Evolutionary conservation across 345 rosid genomes (phyloP), one percentile per base, ranked within the genome.

Genomic region (Camelina neglecta): DNA sequence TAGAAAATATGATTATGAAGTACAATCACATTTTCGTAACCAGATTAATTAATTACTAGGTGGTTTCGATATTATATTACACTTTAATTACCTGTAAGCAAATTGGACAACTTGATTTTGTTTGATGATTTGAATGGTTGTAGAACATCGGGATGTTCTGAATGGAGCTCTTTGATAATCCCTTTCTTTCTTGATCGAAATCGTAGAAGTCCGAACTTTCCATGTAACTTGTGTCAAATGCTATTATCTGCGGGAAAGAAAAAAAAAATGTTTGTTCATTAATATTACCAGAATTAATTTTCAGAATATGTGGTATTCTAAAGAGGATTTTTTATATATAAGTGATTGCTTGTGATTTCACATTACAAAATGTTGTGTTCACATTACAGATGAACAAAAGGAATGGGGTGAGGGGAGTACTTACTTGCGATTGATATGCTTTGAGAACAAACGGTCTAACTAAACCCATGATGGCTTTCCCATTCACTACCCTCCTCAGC

Each of bases 341-440:
- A 24, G 26, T 24, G 26, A 55, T 29, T 57, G 2, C 3, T 7
- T n/a, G 0, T 33, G 11, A 18, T 11, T 39, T 60, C 20, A 21
- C 48, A 20, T 10, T 38, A 11, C 10, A 55, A 23, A 38, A 44
- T 44, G 24, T 13, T 24, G 38, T 44, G 38, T 13, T 23, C 18
- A 26, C 29, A 26, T 26, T 33, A 33, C 7, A 73, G 36, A 44
- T 26, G 26, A 35, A 59, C 5, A 20, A 55, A 11, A 65, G 10
- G 68, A 72, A 26, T 38, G 47, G 39, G 29, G 50, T 38, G 45
- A 31, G 31, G 41, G n/a, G 33, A 86, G 5, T 53, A 86, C 92
- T 88, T 79, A 85, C 98, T 84, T 90, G 98, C 90, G 90, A 89
- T 64, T 93, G 98, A 69, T 93, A 93, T 10, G 98, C 97, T 82